These are phyloP conservation scores for Dicorynia guianensis DNA, from an alignment of 306 rosid species.

Conservation along the genomic window DNA sequence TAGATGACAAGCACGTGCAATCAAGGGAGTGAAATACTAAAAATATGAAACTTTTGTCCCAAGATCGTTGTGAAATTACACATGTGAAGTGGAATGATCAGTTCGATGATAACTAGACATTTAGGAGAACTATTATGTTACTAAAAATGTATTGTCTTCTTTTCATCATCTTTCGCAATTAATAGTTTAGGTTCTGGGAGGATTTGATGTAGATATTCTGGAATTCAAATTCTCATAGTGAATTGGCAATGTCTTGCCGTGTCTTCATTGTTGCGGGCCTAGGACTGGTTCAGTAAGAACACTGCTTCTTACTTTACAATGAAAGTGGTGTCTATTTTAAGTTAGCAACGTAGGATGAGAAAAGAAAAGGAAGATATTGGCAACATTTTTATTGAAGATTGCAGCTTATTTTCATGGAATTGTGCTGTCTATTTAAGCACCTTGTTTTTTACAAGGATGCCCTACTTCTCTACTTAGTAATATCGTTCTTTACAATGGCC, in stretches of 20 bases:
- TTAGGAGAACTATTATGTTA: not conserved
- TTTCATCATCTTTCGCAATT: not conserved
- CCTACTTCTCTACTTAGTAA: no score
- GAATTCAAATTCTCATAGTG: no score
- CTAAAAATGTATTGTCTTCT: not conserved
- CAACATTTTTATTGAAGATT: conserved; percentile 17
- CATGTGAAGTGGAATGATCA: not conserved
- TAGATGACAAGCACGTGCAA: conserved; percentile 2
- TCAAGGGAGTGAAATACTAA: not conserved
- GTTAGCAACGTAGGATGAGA: no score
- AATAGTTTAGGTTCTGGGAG: no score
- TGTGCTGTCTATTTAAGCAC: no score
- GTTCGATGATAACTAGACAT: not conserved
- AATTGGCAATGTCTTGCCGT: no score
- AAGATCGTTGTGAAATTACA: no score
- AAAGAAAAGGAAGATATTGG: conserved; percentile 1
- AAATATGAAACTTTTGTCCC: not conserved
- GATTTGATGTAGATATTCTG: no score
- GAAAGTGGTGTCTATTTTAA: no score
- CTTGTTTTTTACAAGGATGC: not conserved
- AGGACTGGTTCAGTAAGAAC: no score
- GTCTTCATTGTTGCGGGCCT: no score
- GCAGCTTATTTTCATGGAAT: not conserved
- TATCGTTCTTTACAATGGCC: not conserved
- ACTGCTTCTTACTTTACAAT: no score